phyloP scores from a whole-genome alignment of 2,329 filamentous ascomycete species.

The Xylaria sp. region DNA sequence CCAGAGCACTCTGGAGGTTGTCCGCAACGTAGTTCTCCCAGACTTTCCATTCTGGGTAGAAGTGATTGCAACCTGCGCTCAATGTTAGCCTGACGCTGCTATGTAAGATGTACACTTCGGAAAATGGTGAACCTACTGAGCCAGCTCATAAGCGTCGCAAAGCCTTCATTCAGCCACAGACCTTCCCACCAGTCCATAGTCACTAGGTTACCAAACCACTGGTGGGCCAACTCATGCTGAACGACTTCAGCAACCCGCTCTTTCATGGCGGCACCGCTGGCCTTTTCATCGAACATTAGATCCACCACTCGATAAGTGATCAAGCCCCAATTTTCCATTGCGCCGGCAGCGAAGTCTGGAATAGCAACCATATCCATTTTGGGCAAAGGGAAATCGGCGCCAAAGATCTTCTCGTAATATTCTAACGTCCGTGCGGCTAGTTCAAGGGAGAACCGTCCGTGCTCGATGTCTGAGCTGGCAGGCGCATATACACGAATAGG shows the following conservation, averaged over 20 bases:
- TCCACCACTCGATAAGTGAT: conserved; percentile 95
- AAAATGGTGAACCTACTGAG: conserved; percentile 49
- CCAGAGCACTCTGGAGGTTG: conserved; percentile 87
- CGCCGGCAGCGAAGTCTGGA: conserved; percentile 93
- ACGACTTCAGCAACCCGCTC: conserved; percentile 95
- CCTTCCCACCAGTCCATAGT: conserved; percentile 99
- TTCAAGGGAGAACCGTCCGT: conserved; percentile 89
- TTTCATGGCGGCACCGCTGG: conserved; percentile 86
- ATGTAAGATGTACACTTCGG: not conserved
- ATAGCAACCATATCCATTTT: conserved; percentile 98
- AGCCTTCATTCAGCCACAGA: conserved; percentile 94
- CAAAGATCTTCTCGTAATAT: conserved; percentile 96
- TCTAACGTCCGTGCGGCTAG: conserved; percentile 88
- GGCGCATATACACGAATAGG: conserved; percentile 95
- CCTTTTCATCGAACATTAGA: conserved; percentile 90
- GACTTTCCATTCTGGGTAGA: conserved; percentile 98
- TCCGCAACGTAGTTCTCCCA: conserved; percentile 97
- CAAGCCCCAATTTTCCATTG: conserved; percentile 99
- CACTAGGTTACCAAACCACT: conserved; percentile 98
- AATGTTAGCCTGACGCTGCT: conserved; percentile 22
- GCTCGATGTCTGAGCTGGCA: conserved; percentile 87
- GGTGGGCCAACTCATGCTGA: conserved; percentile 95
- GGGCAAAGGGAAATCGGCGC: conserved; percentile 84
- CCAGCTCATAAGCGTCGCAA: conserved; percentile 93
- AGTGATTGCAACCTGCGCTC: conserved; percentile 85